Conservation (phyloP, 116 monocot genomes). For the Cymodocea nodosa region DNA sequence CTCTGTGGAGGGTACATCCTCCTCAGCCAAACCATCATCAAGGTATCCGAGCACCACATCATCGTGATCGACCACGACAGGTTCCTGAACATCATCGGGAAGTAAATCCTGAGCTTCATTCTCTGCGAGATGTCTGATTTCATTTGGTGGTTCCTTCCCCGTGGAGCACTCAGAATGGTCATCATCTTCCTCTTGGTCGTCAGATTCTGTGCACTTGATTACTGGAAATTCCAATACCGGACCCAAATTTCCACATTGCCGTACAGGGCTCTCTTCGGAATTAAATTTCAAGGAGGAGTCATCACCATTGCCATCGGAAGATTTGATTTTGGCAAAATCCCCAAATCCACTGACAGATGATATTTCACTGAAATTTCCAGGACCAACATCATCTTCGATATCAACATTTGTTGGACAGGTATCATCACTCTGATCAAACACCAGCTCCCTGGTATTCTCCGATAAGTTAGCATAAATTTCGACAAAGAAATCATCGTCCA, state of each 20-base stretch:
- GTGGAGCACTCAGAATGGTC: neutral
- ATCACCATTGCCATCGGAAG: neutral
- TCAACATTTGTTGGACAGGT: neutral
- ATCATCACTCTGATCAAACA: neutral
- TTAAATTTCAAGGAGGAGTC: neutral
- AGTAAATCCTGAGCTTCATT: neutral
- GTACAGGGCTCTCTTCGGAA: conserved; percentile 18
- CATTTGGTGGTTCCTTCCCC: neutral
- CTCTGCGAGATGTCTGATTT: neutral
- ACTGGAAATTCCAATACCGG: conserved; percentile 26
- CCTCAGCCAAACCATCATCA: too few relatives aligned
- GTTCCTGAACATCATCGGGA: neutral
- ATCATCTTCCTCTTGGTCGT: neutral
- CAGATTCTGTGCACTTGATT: conserved; percentile 30
- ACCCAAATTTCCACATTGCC: conserved; percentile 19
- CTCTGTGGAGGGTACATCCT: too few relatives aligned
- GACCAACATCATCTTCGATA: neutral
- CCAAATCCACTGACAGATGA: neutral
- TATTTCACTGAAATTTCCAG: neutral
- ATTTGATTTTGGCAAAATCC: neutral
- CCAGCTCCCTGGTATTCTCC: conserved; percentile 2
- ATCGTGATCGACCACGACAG: neutral
- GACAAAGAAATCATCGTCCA: conserved; percentile 17
- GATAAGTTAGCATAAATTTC: conserved; percentile 9
- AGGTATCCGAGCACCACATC: too few relatives aligned